A percentile compares a stretch with the other conserved stretches of the same genome.
These are phyloP conservation scores for Bromus sterilis DNA, from an alignment of 176 grass and related monocot genomes.

Conservation along the genomic window DNA sequence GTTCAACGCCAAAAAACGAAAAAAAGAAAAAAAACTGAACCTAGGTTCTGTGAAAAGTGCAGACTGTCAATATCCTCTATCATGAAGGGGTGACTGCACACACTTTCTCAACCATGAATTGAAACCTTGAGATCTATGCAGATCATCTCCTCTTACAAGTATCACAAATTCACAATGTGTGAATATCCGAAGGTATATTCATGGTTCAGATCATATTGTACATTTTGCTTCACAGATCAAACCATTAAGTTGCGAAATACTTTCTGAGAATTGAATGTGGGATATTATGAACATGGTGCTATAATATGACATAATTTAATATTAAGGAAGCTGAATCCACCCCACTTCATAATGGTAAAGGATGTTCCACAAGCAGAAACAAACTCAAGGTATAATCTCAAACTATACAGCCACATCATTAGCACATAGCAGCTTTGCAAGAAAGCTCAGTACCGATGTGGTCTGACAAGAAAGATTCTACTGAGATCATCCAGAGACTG, in stretches of 20 bases:
- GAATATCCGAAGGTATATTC: neutral
- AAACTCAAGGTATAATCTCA: neutral
- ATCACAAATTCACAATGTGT: neutral
- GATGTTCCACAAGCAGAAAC: neutral
- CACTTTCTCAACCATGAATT: neutral
- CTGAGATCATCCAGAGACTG: neutral
- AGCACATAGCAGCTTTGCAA: neutral
- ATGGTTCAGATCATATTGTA: neutral
- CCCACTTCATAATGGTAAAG: conserved; percentile 1
- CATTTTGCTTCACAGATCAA: conserved; percentile 2
- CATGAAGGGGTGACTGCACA: neutral
- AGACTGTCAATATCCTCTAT: neutral
- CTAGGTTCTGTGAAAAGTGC: neutral
- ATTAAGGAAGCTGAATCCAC: neutral
- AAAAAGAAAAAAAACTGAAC: no score
- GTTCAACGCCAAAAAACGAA: no score
- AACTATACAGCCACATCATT: neutral
- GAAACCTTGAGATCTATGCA: neutral
- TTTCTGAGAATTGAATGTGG: neutral
- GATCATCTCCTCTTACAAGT: neutral
- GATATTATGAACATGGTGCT: neutral
- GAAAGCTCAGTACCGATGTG: neutral
- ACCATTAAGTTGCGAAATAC: neutral
- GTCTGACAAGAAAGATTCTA: neutral
- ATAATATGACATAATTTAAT: conserved; percentile 5